Evolutionary conservation across 2,329 filamentous ascomycete species (phyloP).

Genomic region (Aspergillus sclerotialis): DNA sequence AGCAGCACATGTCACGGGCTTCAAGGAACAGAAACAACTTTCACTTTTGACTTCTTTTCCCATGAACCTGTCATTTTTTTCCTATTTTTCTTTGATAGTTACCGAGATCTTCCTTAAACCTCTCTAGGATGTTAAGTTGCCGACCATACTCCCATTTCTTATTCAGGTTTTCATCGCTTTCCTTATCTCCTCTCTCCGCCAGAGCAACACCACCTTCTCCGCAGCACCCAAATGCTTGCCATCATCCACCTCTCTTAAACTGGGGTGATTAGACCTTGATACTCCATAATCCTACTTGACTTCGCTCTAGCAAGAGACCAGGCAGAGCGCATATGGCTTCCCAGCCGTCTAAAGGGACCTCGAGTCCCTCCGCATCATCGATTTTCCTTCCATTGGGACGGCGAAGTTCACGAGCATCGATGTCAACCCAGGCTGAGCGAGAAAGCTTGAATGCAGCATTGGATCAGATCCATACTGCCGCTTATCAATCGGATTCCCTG

Average conservation of each 20-base stretch:
- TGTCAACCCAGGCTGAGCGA: constrained; percentile 55
- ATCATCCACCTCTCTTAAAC: constrained; percentile 6
- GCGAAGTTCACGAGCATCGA: constrained; percentile 45
- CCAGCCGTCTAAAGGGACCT: constrained; percentile 28
- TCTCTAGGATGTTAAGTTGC: constrained; percentile 9
- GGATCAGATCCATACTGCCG: constrained; percentile 80
- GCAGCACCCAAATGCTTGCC: constrained; percentile 10
- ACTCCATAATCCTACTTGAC: too few species aligned
- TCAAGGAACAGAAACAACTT: background rate
- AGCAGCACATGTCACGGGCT: constrained; percentile 9
- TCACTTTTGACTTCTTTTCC: background rate
- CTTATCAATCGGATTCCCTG: constrained; percentile 75
- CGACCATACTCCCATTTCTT: constrained; percentile 7
- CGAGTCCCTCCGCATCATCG: constrained; percentile 40
- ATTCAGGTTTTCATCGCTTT: constrained; percentile 6
- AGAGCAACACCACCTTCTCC: constrained; percentile 11
- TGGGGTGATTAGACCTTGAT: constrained; percentile 2
- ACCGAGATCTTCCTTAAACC: background rate
- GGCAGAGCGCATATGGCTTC: constrained; percentile 36
- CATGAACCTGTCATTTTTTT: background rate
- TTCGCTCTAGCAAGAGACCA: too few species aligned
- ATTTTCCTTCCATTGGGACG: constrained; percentile 38
- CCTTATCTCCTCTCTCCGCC: background rate
- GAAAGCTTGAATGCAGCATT: constrained; percentile 70
- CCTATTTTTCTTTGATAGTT: background rate